Evolutionary conservation across 2,329 filamentous ascomycete genomes (phyloP).

Genomic region (Pyricularia sp.): DNA sequence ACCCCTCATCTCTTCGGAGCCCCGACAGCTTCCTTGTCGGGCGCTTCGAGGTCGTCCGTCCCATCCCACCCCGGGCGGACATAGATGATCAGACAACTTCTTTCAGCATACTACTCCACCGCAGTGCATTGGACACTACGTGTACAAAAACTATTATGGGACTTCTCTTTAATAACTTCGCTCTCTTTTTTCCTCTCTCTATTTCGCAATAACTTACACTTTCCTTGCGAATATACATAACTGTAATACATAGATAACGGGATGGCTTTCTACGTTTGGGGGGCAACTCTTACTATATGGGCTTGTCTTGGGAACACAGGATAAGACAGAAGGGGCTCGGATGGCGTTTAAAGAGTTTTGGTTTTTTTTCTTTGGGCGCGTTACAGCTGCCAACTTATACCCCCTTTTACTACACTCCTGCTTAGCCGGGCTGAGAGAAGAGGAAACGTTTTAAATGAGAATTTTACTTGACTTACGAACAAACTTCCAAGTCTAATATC

Average conservation of each 20-base stretch:
- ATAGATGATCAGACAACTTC: background rate
- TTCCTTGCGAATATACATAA: background rate
- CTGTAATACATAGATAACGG: background rate
- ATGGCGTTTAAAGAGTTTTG: background rate
- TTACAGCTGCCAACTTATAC: background rate
- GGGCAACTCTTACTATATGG: background rate
- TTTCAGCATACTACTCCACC: background rate
- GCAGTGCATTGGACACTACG: background rate
- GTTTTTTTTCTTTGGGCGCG: background rate
- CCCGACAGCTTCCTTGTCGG: background rate
- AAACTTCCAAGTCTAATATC: background rate
- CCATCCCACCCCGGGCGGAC: background rate
- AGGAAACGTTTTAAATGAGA: background rate
- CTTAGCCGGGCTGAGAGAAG: background rate
- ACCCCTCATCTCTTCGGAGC: background rate
- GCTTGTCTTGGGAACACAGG: background rate
- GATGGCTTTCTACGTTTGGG: background rate
- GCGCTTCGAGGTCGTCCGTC: background rate
- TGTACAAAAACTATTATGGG: background rate
- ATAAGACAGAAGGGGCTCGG: background rate
- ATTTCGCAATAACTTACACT: background rate
- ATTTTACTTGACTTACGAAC: background rate
- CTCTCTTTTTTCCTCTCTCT: background rate
- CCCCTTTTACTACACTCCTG: background rate
- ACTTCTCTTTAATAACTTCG: background rate